Evolutionary conservation across 2,329 filamentous ascomycete genomes (phyloP).

Genomic region (Verticillium albo-atrum): DNA sequence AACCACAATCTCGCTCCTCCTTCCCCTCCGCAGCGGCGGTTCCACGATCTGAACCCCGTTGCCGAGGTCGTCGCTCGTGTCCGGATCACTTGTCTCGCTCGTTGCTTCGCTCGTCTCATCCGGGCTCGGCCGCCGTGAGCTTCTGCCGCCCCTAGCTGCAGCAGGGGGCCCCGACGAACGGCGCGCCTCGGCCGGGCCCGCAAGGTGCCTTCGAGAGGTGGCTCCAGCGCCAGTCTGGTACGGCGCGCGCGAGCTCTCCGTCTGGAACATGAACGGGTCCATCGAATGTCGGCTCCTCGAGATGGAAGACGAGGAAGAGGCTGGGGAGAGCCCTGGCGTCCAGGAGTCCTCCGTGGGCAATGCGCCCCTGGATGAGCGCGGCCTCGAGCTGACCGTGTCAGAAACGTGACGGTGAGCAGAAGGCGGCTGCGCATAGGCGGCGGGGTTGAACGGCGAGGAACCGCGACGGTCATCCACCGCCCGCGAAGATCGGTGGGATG

Average conservation of each 20-base stretch:
- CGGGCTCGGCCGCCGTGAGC: constrained; percentile 21
- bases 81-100: constrained; percentile 23
- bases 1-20: constrained; percentile 34
- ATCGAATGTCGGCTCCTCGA: constrained; percentile 21
- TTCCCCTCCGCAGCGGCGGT: constrained; percentile 17
- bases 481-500: constrained; percentile 31
- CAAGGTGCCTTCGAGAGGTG: constrained; percentile 29
- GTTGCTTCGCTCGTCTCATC: constrained; percentile 30
- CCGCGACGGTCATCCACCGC: constrained; percentile 26
- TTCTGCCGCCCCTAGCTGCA: constrained; percentile 25
- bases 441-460: constrained; percentile 40
- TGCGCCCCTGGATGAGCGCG: constrained; percentile 25
- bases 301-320: constrained; percentile 22
- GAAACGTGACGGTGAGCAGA: constrained; percentile 36
- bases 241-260: constrained; percentile 34
- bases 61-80: constrained; percentile 30
- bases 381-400: constrained; percentile 30
- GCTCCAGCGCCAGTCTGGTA: constrained; percentile 25
- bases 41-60: constrained; percentile 28
- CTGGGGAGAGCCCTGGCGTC: constrained; percentile 17
- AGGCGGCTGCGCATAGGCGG: constrained; percentile 31
- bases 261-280: constrained; percentile 52
- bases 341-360: constrained; percentile 25
- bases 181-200: constrained; percentile 27
- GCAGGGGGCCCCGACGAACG: constrained; percentile 19